Percentiles rank a stretch among this genome's conserved stretches.
Evolutionary conservation across 208 protist species (phyloP).

Genomic region (Crithidia sp.): DNA sequence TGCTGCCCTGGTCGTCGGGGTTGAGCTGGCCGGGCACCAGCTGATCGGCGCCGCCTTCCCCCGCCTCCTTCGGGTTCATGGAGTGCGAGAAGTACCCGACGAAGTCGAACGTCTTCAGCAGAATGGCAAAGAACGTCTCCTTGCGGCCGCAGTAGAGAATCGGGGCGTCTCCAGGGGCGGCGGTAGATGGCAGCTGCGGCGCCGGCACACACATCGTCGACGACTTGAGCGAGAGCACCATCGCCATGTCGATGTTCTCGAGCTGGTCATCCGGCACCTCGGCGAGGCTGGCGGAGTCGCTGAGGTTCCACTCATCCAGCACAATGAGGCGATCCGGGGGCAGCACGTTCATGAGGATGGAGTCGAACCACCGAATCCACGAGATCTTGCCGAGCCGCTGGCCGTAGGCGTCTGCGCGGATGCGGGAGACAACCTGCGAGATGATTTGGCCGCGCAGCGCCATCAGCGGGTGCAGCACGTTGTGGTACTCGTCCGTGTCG

Average conservation of each 20-base stretch:
- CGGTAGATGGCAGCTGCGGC: constrained; percentile 29
- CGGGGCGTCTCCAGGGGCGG: constrained; percentile 26
- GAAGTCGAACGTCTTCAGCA: constrained; percentile 90
- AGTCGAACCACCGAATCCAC: constrained; percentile 86
- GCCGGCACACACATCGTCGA: constrained; percentile 33
- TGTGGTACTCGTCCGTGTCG: constrained; percentile 78
- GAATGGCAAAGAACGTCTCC: constrained; percentile 81
- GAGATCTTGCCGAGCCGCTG: constrained; percentile 58
- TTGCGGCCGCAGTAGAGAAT: constrained; percentile 65
- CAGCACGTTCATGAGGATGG: constrained; percentile 52
- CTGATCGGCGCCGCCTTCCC: constrained; percentile 18
- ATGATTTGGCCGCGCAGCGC: constrained; percentile 76
- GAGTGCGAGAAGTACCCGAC: constrained; percentile 90
- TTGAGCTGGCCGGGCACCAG: constrained; percentile 17
- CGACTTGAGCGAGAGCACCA: constrained; percentile 54
- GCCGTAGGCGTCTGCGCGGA: constrained; percentile 42
- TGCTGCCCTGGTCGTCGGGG: constrained; percentile 18
- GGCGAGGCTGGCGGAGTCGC: constrained; percentile 30
- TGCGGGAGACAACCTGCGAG: constrained; percentile 68
- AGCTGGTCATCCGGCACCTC: constrained; percentile 47
- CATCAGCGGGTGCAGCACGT: constrained; percentile 62
- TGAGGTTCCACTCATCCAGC: constrained; percentile 84
- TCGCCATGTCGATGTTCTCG: constrained; percentile 59
- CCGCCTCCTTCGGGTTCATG: constrained; percentile 28
- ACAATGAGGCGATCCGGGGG: constrained; percentile 56